phyloP scores from a whole-genome alignment of 208 protist species.

The Trypanosoma congolense region DNA sequence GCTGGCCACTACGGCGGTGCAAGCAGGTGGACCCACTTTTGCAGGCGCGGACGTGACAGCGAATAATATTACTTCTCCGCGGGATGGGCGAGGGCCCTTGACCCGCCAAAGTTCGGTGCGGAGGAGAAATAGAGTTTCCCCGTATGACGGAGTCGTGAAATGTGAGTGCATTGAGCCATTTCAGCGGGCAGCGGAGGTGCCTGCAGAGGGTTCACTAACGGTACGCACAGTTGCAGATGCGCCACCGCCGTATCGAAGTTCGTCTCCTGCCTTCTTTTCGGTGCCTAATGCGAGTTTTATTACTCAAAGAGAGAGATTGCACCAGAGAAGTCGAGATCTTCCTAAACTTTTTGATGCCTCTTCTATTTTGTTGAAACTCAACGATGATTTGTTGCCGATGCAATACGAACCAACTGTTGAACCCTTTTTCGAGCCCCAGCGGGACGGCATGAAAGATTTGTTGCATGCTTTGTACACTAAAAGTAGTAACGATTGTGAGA shows the following conservation, averaged over 20 bases:
- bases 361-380: conserved; percentile 66
- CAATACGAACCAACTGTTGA: conserved; percentile 15
- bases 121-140: not conserved
- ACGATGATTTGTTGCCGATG: conserved; percentile 45
- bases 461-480: conserved; percentile 11
- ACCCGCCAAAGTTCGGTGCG: not conserved
- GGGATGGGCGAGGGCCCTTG: not conserved
- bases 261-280: not conserved
- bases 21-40: not conserved
- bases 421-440: conserved; percentile 5
- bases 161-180: not conserved
- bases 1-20: too few species aligned
- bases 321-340: conserved; percentile 11
- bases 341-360: conserved; percentile 50
- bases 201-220: not conserved
- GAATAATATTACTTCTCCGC: not conserved
- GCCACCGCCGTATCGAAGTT: not conserved
- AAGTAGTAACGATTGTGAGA: not conserved
- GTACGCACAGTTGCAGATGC: not conserved
- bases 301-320: not conserved
- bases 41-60: too few species aligned
- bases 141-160: not conserved
- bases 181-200: not conserved
- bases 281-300: not conserved
- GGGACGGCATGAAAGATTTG: not conserved